A percentile compares a stretch with the other conserved stretches of the same genome.
phyloP scores from a whole-genome alignment of 345 rosid genomes.

The Euphorbia pulcherrima region DNA sequence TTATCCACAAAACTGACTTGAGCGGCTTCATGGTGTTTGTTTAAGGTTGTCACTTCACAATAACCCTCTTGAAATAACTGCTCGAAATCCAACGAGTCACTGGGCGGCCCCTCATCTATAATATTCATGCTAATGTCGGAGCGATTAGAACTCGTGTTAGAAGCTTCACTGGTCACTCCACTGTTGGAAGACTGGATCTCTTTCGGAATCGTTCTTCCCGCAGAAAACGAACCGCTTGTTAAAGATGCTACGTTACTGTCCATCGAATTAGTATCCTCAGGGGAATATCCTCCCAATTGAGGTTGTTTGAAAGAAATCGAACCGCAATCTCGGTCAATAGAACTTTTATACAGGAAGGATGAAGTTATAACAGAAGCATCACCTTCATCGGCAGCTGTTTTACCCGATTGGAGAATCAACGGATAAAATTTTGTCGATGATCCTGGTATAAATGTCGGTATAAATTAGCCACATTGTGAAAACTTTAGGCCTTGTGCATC shows the following conservation, averaged over 20 bases:
- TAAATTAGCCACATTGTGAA: slow-evolving; percentile 10
- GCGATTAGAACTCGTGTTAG: slow-evolving; percentile 55
- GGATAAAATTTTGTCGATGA: slow-evolving; percentile 45
- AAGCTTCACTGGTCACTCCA: slow-evolving; percentile 51
- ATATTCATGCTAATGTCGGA: slow-evolving; percentile 62
- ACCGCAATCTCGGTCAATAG: slow-evolving; percentile 30
- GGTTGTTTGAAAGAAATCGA: slow-evolving; percentile 43
- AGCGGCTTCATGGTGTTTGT: slow-evolving; percentile 29
- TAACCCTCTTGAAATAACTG: slow-evolving; percentile 70
- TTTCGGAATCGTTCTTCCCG: slow-evolving; percentile 44
- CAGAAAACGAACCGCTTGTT: slow-evolving; percentile 46
- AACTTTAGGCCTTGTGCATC: no score
- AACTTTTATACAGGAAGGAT: slow-evolving; percentile 31
- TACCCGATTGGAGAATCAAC: slow-evolving; percentile 28
- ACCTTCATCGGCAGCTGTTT: slow-evolving; percentile 23
- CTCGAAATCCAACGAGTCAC: slow-evolving; percentile 53
- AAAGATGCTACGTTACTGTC: slow-evolving; percentile 33
- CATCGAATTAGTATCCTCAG: slow-evolving; percentile 41
- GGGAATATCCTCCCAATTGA: slow-evolving; percentile 35
- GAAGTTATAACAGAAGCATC: slow-evolving; percentile 39
- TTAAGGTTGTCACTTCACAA: slow-evolving; percentile 42
- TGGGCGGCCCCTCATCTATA: slow-evolving; percentile 47
- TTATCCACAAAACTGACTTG: slow-evolving; percentile 44
- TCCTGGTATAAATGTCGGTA: slow-evolving; percentile 33
- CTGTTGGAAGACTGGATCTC: slow-evolving; percentile 40